These are phyloP conservation scores for Globisporangium orthogonon DNA, from an alignment of 352 stramenopile species.

Conservation along the genomic window DNA sequence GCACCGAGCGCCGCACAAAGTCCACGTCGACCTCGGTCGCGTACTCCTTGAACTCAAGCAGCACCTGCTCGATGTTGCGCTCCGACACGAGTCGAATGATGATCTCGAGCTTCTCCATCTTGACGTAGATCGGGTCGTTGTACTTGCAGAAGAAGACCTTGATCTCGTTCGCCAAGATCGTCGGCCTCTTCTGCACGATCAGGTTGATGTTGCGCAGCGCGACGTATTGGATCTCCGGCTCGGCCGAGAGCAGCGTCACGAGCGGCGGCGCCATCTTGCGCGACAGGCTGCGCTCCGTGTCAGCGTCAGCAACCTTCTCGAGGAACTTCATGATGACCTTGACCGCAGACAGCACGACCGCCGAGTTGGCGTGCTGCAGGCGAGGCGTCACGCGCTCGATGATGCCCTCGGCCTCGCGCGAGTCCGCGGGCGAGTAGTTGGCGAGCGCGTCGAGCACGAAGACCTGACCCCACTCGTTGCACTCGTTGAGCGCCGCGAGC, in stretches of 20 bases:
- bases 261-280: constrained; percentile 97
- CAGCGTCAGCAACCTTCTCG: constrained; percentile 94
- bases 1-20: constrained; percentile 96
- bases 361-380: constrained; percentile 97
- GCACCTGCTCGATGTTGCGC: constrained; percentile 97
- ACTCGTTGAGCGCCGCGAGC: constrained; percentile 97
- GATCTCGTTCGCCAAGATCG: constrained; percentile 94
- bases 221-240: constrained; percentile 99
- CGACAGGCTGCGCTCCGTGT: constrained; percentile 87
- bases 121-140: constrained; percentile 96
- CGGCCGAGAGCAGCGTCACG: constrained; percentile 97
- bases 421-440: constrained; percentile 94
- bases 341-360: constrained; percentile 97
- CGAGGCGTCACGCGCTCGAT: constrained; percentile 98
- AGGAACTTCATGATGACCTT: constrained; percentile 96
- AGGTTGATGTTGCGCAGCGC: constrained; percentile 99
- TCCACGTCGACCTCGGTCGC: constrained; percentile 98
- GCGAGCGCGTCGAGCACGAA: constrained; percentile 97
- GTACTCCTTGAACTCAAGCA: constrained; percentile 99
- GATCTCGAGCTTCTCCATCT: constrained; percentile 99
- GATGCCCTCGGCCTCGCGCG: constrained; percentile 96
- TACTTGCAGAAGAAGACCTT: constrained; percentile 99
- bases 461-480: constrained; percentile 99
- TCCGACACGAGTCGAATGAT: constrained; percentile 98
- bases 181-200: constrained; percentile 97